phyloP scores from a whole-genome alignment of 306 rosid genomes.

The Quercus engelmannii region DNA sequence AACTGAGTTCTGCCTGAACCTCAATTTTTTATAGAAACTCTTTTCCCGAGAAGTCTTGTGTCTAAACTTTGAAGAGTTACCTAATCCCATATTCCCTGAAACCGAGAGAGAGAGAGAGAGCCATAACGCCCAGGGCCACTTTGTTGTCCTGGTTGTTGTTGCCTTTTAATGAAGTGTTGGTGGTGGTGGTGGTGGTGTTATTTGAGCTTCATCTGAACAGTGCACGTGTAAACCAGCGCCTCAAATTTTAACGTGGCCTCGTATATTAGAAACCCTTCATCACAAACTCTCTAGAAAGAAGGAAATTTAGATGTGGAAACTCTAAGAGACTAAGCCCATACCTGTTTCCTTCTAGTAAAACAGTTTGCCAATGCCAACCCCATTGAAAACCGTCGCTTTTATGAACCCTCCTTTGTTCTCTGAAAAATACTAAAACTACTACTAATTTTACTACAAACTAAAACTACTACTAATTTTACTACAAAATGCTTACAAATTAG shows the following conservation, averaged over 20 bases:
- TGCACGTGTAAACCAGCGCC: constrained; percentile 79
- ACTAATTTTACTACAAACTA: too few relatives aligned
- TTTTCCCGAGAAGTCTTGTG: background rate
- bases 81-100: constrained; percentile 21
- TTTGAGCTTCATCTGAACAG: constrained; percentile 64
- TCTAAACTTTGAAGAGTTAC: constrained; percentile 5
- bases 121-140: constrained; percentile 11
- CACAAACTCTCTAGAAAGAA: background rate
- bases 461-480: too few relatives aligned
- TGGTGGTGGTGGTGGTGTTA: constrained; percentile 1
- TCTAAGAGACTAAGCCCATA: background rate
- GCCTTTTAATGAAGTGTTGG: constrained; percentile 43
- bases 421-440: too few relatives aligned
- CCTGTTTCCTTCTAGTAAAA: background rate
- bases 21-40: background rate
- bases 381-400: constrained; percentile 4
- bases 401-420: background rate
- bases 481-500: too few relatives aligned
- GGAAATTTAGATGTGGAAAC: background rate
- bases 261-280: background rate
- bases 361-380: background rate
- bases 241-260: constrained; percentile 39
- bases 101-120: background rate
- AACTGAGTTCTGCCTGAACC: background rate
- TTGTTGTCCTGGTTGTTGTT: constrained; percentile 38